A percentile compares a stretch with the other conserved stretches of the same genome.
Conservation (phyloP, 208 protist species). For the Kentomonas sorsogonicus region DNA sequence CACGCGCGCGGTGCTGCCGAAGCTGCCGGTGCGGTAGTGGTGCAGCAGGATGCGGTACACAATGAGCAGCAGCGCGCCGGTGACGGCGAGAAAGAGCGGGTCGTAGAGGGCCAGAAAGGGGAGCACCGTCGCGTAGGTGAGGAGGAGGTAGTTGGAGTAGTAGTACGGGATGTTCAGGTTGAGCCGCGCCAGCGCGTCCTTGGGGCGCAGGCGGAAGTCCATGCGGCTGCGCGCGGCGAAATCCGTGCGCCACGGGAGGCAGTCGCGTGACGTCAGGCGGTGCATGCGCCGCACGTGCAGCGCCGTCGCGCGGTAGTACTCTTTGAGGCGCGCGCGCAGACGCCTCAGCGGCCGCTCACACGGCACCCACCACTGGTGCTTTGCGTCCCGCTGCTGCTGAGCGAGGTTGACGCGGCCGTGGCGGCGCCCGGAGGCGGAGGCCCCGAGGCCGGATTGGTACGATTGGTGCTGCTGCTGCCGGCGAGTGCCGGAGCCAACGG, state of each 20-base stretch:
- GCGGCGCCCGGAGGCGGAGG: too few species aligned
- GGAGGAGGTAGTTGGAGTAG: constrained; percentile 63
- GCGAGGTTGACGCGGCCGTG: too few species aligned
- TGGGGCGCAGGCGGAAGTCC: too few species aligned
- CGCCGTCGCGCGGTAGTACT: not conserved
- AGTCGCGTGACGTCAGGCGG: too few species aligned
- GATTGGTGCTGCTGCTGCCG: not conserved
- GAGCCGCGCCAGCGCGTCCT: constrained; percentile 38
- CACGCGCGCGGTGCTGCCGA: constrained; percentile 19
- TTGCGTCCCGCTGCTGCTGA: too few species aligned
- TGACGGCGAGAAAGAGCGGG: constrained; percentile 27
- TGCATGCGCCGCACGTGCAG: constrained; percentile 17
- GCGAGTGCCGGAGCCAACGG: not conserved
- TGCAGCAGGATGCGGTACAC: constrained; percentile 34
- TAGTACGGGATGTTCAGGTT: constrained; percentile 88
- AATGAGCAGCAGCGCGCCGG: constrained; percentile 28
- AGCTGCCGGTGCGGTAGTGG: constrained; percentile 20
- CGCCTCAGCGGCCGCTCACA: not conserved
- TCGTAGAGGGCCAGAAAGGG: constrained; percentile 66
- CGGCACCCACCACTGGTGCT: not conserved
- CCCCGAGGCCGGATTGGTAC: too few species aligned
- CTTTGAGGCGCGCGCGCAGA: not conserved
- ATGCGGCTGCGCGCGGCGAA: too few species aligned
- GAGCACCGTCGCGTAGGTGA: constrained; percentile 53
- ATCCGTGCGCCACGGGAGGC: too few species aligned